Evolutionary conservation across 768 basidiomycete genomes (phyloP), one percentile per base, ranked within the genome.

Genomic region (Collybiopsis confluens): DNA sequence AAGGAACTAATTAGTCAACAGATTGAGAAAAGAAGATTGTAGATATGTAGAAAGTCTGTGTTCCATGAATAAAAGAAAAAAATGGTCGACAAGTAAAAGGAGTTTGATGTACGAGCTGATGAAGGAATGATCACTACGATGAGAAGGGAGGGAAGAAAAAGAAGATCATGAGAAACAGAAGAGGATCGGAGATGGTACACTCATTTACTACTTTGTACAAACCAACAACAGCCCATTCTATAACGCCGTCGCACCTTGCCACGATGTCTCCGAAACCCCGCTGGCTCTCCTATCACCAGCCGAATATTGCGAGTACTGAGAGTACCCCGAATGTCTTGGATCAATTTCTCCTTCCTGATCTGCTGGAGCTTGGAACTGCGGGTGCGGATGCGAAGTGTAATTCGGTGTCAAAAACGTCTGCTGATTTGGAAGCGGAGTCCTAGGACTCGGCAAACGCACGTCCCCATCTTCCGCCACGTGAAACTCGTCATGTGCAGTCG

Each of bases 401-500:
- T 54, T 21, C 24, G 54, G 52, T 10, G 42, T 21, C 21, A 53
- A 33, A 33, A 33, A 33, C 30, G 30, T 33, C 30, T 33, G 30
- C 30, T 33, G 30, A 33, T 13, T 33, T 5, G 30, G 30, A 5
- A 13, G 6, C 30, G 30, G 30, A 33, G 6, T 33, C 13, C 13
- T 20, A 4, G 18, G 47, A 49, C n/a, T 49, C 20, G 18, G 37
- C n/a, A 11, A 20, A 16, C 24, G 18, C 24, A 8, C 27, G 26
- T 23, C 21, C 8, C 18, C 54, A 37, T 58, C 58, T 64, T 64
- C 74, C 15, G 64, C 66, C n/a, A 62, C 33, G n/a, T 27, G 58
- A 42, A 67, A 73, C 3, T 72, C 76, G 27, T 78, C 77, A 15
- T 64, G 66, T n/a, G 72, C 77, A 36, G 79, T 76, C 36, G 69